Evolutionary conservation across 805 yeast species (phyloP).

Genomic region (Pichia nanzhaoensis): DNA sequence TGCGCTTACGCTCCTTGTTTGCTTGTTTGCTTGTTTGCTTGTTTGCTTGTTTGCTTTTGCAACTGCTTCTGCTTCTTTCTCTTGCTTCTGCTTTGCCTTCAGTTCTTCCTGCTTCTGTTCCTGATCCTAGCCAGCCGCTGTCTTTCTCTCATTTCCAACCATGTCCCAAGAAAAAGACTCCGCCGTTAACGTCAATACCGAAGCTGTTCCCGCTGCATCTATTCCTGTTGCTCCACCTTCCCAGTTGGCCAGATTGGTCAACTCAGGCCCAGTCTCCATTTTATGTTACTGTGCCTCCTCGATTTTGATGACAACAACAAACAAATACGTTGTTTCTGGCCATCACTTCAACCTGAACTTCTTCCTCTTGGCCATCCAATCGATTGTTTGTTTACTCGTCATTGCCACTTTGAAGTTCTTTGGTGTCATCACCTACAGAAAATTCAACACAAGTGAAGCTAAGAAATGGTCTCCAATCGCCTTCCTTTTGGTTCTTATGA

Average conservation of each 20-base stretch:
- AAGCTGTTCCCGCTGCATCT: constrained; percentile 13
- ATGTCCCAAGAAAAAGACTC: constrained; percentile 8
- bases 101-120: background rate
- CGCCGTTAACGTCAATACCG: background rate
- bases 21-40: too few species aligned
- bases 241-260: constrained; percentile 29
- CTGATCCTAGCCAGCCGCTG: too few species aligned
- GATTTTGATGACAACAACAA: constrained; percentile 94
- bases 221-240: constrained; percentile 16
- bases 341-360: constrained; percentile 73
- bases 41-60: too few species aligned
- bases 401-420: constrained; percentile 66
- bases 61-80: too few species aligned
- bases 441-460: constrained; percentile 79
- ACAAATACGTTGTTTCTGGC: constrained; percentile 86
- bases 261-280: constrained; percentile 63
- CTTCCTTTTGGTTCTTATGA: constrained; percentile 81
- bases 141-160: background rate
- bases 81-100: too few species aligned
- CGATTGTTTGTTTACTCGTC: constrained; percentile 71
- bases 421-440: constrained; percentile 80
- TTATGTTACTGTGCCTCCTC: constrained; percentile 87
- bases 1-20: too few species aligned
- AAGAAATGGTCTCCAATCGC: constrained; percentile 96
- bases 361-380: constrained; percentile 82